Percentiles rank a stretch among this genome's conserved stretches.
phyloP scores from a whole-genome alignment of 2,329 filamentous ascomycete species.

The Trichophyton mentagrophytes region DNA sequence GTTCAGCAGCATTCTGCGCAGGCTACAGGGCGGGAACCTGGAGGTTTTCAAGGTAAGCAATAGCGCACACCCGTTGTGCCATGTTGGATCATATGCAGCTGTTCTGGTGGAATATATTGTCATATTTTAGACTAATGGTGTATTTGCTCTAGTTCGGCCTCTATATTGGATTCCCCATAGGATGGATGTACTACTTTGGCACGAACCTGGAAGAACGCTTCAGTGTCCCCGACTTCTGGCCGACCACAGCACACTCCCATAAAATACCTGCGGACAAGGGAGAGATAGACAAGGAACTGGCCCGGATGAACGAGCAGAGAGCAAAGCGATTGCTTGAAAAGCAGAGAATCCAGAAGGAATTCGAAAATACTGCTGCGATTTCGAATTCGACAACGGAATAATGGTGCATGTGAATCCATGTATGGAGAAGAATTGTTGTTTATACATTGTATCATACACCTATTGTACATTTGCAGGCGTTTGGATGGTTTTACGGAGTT shows the following conservation, averaged over 20 bases:
- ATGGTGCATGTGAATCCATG: not conserved
- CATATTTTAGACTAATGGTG: not conserved
- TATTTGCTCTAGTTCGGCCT: conserved; percentile 63
- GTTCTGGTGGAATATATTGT: not conserved
- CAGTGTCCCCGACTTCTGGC: conserved; percentile 85
- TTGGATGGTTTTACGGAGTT: not conserved
- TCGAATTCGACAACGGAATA: not conserved
- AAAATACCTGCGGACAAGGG: conserved; percentile 42
- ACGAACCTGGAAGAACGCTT: conserved; percentile 94
- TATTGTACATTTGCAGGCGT: not conserved
- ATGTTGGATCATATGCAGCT: not conserved
- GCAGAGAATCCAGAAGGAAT: conserved; percentile 13
- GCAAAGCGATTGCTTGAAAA: conserved; percentile 30
- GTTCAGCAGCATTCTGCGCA: conserved; percentile 31
- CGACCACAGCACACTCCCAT: conserved; percentile 47
- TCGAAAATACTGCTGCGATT: conserved; percentile 1
- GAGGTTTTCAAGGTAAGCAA: conserved; percentile 78
- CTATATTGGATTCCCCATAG: conserved; percentile 98
- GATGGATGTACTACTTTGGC: conserved; percentile 99
- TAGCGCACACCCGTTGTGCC: not conserved
- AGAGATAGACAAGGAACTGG: conserved; percentile 63
- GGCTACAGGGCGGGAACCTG: conserved; percentile 72
- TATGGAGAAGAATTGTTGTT: not conserved
- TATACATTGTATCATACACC: not conserved
- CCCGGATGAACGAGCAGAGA: conserved; percentile 47